Evolutionary conservation across 2,329 filamentous ascomycete species (phyloP).

Genomic region (Fusarium sp.): DNA sequence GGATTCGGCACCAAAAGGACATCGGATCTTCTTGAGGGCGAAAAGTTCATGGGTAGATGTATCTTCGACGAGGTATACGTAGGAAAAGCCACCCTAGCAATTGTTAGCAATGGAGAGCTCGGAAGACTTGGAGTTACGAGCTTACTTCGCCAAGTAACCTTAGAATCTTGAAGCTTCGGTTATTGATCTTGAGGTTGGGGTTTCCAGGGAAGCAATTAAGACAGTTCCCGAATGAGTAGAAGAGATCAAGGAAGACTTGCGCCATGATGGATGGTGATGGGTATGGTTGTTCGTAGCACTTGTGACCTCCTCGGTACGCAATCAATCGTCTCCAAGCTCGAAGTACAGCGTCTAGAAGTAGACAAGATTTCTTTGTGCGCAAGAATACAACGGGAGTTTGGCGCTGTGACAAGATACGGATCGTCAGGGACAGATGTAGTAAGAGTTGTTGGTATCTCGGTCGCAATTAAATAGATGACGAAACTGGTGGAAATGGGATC

Average conservation of each 20-base stretch:
- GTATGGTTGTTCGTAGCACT: conserved; percentile 5
- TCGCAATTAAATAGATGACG: conserved; percentile 25
- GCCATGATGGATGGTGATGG: conserved; percentile 67
- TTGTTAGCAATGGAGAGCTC: conserved; percentile 11
- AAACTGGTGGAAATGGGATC: neutral
- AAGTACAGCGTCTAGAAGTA: neutral
- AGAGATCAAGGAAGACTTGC: conserved; percentile 85
- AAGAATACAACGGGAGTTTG: conserved; percentile 3
- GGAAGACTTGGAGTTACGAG: neutral
- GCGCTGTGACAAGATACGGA: conserved; percentile 18
- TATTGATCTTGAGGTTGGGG: conserved; percentile 95
- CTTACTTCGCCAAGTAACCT: conserved; percentile 90
- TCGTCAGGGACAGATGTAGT: conserved; percentile 31
- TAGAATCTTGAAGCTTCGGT: conserved; percentile 93
- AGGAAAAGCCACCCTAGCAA: conserved; percentile 90
- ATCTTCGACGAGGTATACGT: conserved; percentile 98
- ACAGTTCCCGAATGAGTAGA: conserved; percentile 94
- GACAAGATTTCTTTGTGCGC: neutral
- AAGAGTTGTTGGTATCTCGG: conserved; percentile 12
- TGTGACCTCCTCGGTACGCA: neutral
- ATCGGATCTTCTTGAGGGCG: conserved; percentile 98
- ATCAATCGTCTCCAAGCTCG: conserved; percentile 6
- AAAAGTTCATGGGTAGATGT: conserved; percentile 85
- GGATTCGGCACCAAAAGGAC: conserved; percentile 96
- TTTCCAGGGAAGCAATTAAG: conserved; percentile 96